Base-by-base conservation (phyloP, 1,284 basidiomycete species). In the Moesziomyces sp. region DNA sequence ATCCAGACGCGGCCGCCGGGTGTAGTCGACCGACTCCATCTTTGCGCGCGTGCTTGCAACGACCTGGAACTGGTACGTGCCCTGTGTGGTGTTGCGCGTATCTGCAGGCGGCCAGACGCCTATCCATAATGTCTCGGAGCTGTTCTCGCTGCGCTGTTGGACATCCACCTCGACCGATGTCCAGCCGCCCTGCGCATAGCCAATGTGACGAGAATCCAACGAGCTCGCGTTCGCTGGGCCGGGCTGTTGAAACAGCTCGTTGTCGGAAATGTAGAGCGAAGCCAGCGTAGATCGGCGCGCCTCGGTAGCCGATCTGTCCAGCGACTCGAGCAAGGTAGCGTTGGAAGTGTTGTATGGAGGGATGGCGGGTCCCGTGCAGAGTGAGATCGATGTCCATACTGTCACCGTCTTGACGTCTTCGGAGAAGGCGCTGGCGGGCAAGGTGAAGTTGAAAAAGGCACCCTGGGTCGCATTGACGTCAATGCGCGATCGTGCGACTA, bases 271-370 rank as follows among this genome's bases (percentile, higher is more conserved):
- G 52, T 68, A 83, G 23, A 82, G 58, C 21, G 73, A 56, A 4
- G 76, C 67, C 1, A 79, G 68, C 28, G 81, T 83, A 3, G 62
- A 53, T 14, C 54, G 44, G 14, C 64, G 74, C 19, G 77, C 77
- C 14, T 80, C 56, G 3, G 61, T 65, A 2, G 74, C 72, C 26
- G 62, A 63, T 46, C 51, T 58, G 19, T 51, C 64, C 13, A 82
- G 55, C 0, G 48, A 18, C 6, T 76, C 57, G 11, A 83, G 58
- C 26, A 80, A 33, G 3, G 71, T 76, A 5, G 54, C 16, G 49
- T 81, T 78, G 43, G 74, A 76, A n/a, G 72, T 75, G 44, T 82
- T 79, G 69, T 81, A 81, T 0, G 80, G 66, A 3, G 65, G 67
- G 30, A 83, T 79, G 2, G 62, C 65, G 13, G 81, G 80, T 2